Evolutionary conservation across 345 rosid genomes (phyloP), one percentile per base, ranked within the genome.

Genomic region (Brassica carinata): DNA sequence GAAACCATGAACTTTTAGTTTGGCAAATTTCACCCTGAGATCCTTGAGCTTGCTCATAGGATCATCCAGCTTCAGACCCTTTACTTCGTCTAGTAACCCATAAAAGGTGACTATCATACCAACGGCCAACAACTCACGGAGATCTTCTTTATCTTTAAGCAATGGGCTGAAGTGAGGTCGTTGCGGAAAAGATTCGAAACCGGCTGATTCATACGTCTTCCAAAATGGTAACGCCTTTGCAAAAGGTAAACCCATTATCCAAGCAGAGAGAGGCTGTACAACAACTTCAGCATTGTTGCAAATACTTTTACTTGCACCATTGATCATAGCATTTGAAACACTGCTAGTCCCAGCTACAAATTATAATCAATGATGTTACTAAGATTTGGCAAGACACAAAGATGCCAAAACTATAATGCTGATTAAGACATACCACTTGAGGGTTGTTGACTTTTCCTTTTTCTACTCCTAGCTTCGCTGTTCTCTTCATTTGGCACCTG

Each of bases 41-140:
- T 83, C 73, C 15, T 77, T 75, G 68, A 90, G 83, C 31, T 57
- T 45, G 69, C 74, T 79, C 72, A 82, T 61, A 2, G 88, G 70
- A 74, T 78, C 86, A 73, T 84, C 79, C 14, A 76, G 68, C 11
- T 78, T 76, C 77, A 81, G 76, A n/a, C 45, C 36, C 7, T 71
- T 75, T 5, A 86, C 83, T 86, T 89, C 88, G 10, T 91, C 91
- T 10, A 87, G 71, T 84, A 91, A 84, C 69, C 84, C 73, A 3
- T 90, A 79, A 69, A 83, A 93, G 2, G 84, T 87, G 14, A 91
- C 90, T 91, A 88, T 87, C 64, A 87, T 75, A 17, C 96, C 94
- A 71, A 93, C 76, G 34, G 97, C 96, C 6, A 87, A 31, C 65
- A 89, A 92, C 85, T 93, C 98, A 6, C 93, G 93, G 69, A 79